These are phyloP conservation scores for Incumbomyces delicatus DNA, from an alignment of 2,329 filamentous ascomycete genomes.

Conservation along the genomic window DNA sequence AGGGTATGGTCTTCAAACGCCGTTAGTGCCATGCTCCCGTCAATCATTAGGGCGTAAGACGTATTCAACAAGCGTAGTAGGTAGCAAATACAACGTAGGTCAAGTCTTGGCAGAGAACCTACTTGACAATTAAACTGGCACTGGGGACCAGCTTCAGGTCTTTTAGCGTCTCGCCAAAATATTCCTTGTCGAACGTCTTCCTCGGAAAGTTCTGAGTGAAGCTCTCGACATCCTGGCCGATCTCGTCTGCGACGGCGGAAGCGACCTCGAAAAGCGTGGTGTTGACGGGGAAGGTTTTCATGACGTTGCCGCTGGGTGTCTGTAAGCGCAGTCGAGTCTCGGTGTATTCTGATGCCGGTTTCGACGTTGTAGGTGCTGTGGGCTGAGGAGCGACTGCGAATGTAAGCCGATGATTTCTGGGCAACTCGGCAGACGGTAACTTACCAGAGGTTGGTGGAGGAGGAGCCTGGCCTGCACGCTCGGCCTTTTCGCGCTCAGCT, in stretches of 20 bases:
- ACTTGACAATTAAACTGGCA: constrained; percentile 70
- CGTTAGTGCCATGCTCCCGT: constrained; percentile 13
- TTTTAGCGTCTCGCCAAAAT: constrained; percentile 84
- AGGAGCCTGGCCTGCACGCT: constrained; percentile 62
- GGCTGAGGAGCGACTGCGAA: constrained; percentile 27
- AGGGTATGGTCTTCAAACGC: constrained; percentile 18
- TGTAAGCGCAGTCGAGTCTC: constrained; percentile 77
- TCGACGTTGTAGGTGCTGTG: constrained; percentile 43
- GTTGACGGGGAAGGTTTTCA: constrained; percentile 80
- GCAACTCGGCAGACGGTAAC: neutral
- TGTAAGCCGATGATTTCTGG: too few relatives aligned
- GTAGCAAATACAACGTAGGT: neutral
- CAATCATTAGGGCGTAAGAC: neutral
- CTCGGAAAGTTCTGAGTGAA: constrained; percentile 82
- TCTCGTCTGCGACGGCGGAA: constrained; percentile 61
- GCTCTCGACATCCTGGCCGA: constrained; percentile 58
- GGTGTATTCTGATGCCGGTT: constrained; percentile 61
- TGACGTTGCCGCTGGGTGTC: constrained; percentile 62
- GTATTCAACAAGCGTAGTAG: neutral
- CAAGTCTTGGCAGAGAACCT: constrained; percentile 9
- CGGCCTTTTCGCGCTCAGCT: constrained; percentile 74
- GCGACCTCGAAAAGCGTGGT: constrained; percentile 91
- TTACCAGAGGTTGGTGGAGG: constrained; percentile 5
- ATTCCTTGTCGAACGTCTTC: constrained; percentile 65
- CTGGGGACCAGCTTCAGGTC: constrained; percentile 86